Conservation (phyloP, 1,139 yeast genomes). For the Candida labiduridarum region DNA sequence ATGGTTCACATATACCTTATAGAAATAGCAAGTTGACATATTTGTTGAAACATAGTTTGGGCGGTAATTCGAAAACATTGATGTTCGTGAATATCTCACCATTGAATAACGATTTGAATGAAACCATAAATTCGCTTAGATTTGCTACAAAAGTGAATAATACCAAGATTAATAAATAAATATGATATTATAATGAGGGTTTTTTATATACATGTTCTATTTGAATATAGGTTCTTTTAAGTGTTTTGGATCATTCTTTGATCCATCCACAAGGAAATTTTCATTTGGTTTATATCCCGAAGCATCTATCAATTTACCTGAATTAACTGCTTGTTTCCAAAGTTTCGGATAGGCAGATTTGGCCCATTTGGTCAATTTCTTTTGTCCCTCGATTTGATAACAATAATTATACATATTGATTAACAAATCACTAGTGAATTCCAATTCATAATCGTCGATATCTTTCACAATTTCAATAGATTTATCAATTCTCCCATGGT, state of each 20-base stretch:
- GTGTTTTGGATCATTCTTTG: constrained; percentile 8
- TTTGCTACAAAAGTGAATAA: constrained; percentile 84
- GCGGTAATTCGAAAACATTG: constrained; percentile 85
- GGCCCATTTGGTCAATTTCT: constrained; percentile 58
- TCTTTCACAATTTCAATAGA: constrained; percentile 57
- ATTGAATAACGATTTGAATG: constrained; percentile 59
- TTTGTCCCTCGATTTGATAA: constrained; percentile 49
- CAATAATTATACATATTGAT: constrained; percentile 66
- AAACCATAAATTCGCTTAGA: constrained; percentile 80
- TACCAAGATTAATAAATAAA: constrained; percentile 33
- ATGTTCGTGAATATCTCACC: constrained; percentile 95
- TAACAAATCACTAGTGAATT: constrained; percentile 52
- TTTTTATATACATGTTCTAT: constrained; percentile 1
- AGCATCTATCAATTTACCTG: constrained; percentile 43
- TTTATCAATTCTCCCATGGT: constrained; percentile 61
- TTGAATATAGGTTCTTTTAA: constrained; percentile 6
- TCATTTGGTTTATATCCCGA: constrained; percentile 35
- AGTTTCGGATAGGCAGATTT: constrained; percentile 34
- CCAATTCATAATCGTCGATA: constrained; percentile 55
- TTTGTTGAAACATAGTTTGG: constrained; percentile 77
- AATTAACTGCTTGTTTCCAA: constrained; percentile 49
- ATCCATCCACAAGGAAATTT: constrained; percentile 19
- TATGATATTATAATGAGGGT: constrained; percentile 14
- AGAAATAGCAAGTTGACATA: constrained; percentile 72
- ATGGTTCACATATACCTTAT: constrained; percentile 49